Conservation (phyloP, 2,329 filamentous ascomycete genomes). For the Verticillium isaacii region DNA sequence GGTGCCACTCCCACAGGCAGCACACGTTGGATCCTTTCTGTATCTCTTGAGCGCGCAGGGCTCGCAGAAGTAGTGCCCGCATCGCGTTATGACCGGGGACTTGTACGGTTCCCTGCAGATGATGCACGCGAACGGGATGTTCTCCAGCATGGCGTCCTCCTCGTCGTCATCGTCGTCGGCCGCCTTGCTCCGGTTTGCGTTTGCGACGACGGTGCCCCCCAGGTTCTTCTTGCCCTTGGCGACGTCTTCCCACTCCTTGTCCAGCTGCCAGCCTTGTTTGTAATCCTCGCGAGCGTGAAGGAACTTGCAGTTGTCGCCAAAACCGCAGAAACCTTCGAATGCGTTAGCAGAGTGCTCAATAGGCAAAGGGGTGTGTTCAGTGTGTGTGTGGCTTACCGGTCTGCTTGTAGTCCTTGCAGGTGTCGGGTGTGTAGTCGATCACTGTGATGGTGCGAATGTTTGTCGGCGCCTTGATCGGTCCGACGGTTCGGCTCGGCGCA, state of each 20-base stretch:
- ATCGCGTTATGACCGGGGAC: conserved; percentile 79
- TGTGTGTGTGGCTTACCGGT: conserved; percentile 46
- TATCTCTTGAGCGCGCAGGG: conserved; percentile 83
- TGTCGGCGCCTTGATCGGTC: conserved; percentile 80
- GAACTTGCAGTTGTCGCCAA: conserved; percentile 77
- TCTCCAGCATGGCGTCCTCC: conserved; percentile 70
- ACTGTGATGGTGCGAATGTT: conserved; percentile 89
- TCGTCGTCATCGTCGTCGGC: conserved; percentile 38
- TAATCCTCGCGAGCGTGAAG: conserved; percentile 73
- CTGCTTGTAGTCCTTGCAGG: conserved; percentile 91
- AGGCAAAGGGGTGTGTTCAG: not conserved
- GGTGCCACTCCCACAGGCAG: conserved; percentile 78
- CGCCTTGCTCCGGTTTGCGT: conserved; percentile 42
- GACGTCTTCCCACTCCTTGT: conserved; percentile 86
- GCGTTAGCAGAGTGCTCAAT: not conserved
- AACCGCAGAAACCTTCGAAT: conserved; percentile 53
- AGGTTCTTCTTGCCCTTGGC: conserved; percentile 65
- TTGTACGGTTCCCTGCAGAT: conserved; percentile 79
- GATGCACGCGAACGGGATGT: conserved; percentile 85
- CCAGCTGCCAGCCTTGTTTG: conserved; percentile 92
- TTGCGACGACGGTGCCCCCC: conserved; percentile 57
- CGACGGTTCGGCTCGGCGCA: conserved; percentile 64
- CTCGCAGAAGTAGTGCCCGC: conserved; percentile 95
- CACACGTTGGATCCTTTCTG: conserved; percentile 79
- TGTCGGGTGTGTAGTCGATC: conserved; percentile 86